Conservation (phyloP, 176 grass and related monocot genomes). For the Carex kokanica region DNA sequence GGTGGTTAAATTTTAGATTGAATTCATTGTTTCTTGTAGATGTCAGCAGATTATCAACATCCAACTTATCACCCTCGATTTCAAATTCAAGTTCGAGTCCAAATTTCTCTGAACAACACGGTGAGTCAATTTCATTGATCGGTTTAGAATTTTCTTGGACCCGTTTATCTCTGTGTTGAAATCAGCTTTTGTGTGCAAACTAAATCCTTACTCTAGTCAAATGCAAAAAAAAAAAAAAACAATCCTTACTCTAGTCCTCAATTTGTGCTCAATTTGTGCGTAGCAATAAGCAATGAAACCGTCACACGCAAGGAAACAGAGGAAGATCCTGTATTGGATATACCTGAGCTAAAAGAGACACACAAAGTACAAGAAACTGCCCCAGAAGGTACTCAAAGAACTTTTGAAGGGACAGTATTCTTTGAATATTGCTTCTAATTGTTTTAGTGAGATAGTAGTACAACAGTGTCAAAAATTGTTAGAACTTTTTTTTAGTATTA, state of each 20-base stretch:
- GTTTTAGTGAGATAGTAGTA: neutral
- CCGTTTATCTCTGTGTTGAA: neutral
- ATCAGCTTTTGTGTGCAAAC: neutral
- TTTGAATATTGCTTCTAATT: constrained; percentile 1
- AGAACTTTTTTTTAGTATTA: neutral
- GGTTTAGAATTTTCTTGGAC: neutral
- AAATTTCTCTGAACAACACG: neutral
- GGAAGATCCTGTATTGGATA: constrained; percentile 18
- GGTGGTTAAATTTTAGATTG: neutral
- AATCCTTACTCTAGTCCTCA: neutral
- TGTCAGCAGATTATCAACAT: neutral
- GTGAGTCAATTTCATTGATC: constrained; percentile 2
- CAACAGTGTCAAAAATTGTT: neutral
- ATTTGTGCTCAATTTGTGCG: neutral
- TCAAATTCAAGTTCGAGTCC: constrained; percentile 26
- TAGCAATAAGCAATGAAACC: neutral
- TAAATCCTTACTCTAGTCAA: neutral
- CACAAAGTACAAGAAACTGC: constrained; percentile 13
- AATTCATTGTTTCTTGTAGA: neutral
- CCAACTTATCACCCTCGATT: constrained; percentile 24
- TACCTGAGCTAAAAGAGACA: constrained; percentile 9
- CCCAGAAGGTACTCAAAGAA: constrained; percentile 10
- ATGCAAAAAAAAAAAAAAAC: too few species aligned
- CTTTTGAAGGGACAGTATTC: constrained; percentile 7
- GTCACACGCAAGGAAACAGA: neutral